Base-by-base conservation (phyloP, 352 stramenopile species). In the Aphanomyces invadans region DNA sequence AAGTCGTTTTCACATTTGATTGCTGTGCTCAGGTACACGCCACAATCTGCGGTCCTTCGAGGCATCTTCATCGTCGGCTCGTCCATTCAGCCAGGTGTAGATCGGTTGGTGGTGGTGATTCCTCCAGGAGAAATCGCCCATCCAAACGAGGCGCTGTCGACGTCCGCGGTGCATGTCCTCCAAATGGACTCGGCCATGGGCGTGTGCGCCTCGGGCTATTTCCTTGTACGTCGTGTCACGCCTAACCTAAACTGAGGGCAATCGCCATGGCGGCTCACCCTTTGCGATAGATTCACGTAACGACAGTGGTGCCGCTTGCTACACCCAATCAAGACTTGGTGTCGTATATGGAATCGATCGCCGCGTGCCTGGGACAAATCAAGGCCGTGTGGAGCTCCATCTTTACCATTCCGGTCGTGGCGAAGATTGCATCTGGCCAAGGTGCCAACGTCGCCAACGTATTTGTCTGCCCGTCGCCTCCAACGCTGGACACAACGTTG, bases 101-200 rank as follows among this genome's bases (percentile, higher is more conserved):
- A 69, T 11, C 79, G 84, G 10, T 53, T 85, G 15, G 77, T 92
- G 70, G 42, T 92, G 23, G 75, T 89, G 15, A 78, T 93, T 36
- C 82, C 86, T 1, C 86, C 86, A 0, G 60, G 83, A 39, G 81
- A 88, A 2, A 69, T 73, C 28, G 74, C 88, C 7, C 10, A 75
- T 38, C 91, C 92, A 61, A 72, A 73, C 10, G 81, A 7, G 7
- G 36, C 36, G 36, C 36, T 42, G 15, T 42, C 36, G 36, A 15
- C 7, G 15, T 42, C 80, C 54, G 81, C 80, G 7, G 70, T 95
- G 38, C 83, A 92, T 44, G 72, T 88, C 36, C 62, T 95, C 19
- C 82, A 92, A 59, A 75, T 90, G 2, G 86, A 95, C 59, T 70
- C 62, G 1, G 73, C 78, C n/a, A 76, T 75, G 4, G 86, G 80